phyloP scores from a whole-genome alignment of 768 basidiomycete species.

The Harrya chromipes region DNA sequence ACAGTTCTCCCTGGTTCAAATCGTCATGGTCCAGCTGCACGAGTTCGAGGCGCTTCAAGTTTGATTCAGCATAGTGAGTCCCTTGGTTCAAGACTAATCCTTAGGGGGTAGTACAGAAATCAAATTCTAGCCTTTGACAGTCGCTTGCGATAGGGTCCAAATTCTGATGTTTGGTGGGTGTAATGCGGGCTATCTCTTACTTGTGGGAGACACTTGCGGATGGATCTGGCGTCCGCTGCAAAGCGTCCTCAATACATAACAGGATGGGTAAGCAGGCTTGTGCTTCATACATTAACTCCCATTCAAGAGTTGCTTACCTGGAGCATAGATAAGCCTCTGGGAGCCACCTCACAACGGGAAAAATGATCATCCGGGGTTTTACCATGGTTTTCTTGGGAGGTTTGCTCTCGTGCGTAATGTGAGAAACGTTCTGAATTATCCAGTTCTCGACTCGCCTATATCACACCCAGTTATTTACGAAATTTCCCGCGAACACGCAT shows the following conservation, averaged over 20 bases:
- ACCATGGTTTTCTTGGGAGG: constrained; percentile 11
- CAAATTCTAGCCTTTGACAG: background rate
- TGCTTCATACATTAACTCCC: background rate
- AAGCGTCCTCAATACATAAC: background rate
- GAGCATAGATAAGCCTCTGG: constrained; percentile 13
- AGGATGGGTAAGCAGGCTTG: background rate
- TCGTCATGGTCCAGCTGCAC: background rate
- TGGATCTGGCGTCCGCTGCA: background rate
- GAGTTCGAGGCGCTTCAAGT: too few species aligned
- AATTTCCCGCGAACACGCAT: constrained; percentile 17
- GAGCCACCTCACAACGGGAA: constrained; percentile 4
- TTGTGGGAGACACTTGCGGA: background rate
- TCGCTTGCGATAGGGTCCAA: background rate
- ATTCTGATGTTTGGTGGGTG: background rate
- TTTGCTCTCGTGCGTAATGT: constrained; percentile 9
- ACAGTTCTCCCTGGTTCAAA: background rate
- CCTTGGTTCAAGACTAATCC: background rate
- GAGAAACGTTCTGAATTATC: constrained; percentile 22
- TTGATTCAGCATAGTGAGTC: too few species aligned
- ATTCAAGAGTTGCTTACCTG: background rate
- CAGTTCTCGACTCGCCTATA: constrained; percentile 14
- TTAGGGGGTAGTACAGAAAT: background rate
- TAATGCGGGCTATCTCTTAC: background rate
- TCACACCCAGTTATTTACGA: constrained; percentile 11
- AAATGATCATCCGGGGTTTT: constrained; percentile 17